Base-by-base conservation (phyloP, 2,329 filamentous ascomycete species). In the Proliferodiscus dingleyae region DNA sequence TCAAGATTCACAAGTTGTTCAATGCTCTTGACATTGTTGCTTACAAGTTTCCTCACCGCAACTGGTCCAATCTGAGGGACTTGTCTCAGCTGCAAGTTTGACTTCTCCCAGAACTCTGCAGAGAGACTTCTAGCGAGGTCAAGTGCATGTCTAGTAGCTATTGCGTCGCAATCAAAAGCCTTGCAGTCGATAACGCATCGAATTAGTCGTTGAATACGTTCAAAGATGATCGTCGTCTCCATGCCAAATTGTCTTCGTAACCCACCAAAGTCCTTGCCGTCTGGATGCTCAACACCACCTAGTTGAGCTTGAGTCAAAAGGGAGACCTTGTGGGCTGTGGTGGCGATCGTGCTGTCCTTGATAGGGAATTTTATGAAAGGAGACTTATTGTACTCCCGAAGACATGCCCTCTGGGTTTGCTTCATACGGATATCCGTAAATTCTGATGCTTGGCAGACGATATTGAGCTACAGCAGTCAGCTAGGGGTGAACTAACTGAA, bases 121-220 rank as follows among this genome's bases (percentile, higher is more conserved):
- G 80, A 77, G 41, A 97, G 68, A 53, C 87, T 89, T 46, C 91
- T 77, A 38, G 85, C 77, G 5, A 97, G 74, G 59, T 91, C 85
- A 2, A 97, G 73, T 5, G 85, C 85, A 50, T 82, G 81, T 22
- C 77, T 77, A 2, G 81, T 74, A 2, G 84, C 77, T 4, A 80
- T 64, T 0, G 87, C 83, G 61, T 97, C 89, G 22, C 54, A 51
- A 41, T 75, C 71, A 32, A 62, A 59, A 7, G 65, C 64, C 53
- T 86, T 81, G 56, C 87, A 91, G 56, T 93, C 86, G 33, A 89
- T 76, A 9, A 91, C 75, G 55, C 87, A 90, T 34, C 86, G 77
- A 5, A 89, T 75, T 0, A 94, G 67, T 2, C 87, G 78, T 52
- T 81, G 80, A 11, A 83, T 69, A 45, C 83, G 78, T 44, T 83